phyloP scores from a whole-genome alignment of 140 eudicot genomes.

The Stevia rebaudiana region DNA sequence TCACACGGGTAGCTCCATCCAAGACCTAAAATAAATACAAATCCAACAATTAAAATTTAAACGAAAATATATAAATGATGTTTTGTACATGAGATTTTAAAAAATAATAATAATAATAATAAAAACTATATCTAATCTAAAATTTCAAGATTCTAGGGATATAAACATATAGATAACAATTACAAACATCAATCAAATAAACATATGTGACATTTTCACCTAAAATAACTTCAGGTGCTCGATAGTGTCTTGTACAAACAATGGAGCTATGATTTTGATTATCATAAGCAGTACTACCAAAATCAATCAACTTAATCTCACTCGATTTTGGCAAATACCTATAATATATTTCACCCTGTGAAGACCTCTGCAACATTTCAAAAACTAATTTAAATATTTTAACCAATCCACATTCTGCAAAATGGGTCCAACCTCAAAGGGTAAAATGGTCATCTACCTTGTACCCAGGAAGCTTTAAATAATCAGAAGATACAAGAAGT shows the following conservation, averaged over 20 bases:
- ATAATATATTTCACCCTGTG: constrained; percentile 48
- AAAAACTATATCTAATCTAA: neutral
- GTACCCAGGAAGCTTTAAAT: constrained; percentile 63
- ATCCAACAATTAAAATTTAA: neutral
- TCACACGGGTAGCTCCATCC: constrained; percentile 92
- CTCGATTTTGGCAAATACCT: constrained; percentile 89
- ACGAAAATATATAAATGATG: neutral
- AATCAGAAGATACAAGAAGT: constrained; percentile 71
- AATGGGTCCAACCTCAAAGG: constrained; percentile 29
- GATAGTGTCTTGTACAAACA: constrained; percentile 86
- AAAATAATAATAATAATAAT: no score
- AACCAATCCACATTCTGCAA: constrained; percentile 26
- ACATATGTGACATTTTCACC: constrained; percentile 36
- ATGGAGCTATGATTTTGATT: constrained; percentile 65
- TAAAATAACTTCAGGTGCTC: constrained; percentile 94
- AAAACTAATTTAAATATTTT: constrained; percentile 17
- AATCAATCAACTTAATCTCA: constrained; percentile 87
- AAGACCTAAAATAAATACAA: constrained; percentile 45
- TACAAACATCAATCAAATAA: constrained; percentile 13
- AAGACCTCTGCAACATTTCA: constrained; percentile 63
- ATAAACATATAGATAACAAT: constrained; percentile 1
- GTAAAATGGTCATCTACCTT: constrained; percentile 48
- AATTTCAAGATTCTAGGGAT: neutral
- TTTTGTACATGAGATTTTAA: neutral
- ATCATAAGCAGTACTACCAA: constrained; percentile 87